phyloP scores from a whole-genome alignment of 495 filamentous ascomycete species.

The Penicillium parvum region DNA sequence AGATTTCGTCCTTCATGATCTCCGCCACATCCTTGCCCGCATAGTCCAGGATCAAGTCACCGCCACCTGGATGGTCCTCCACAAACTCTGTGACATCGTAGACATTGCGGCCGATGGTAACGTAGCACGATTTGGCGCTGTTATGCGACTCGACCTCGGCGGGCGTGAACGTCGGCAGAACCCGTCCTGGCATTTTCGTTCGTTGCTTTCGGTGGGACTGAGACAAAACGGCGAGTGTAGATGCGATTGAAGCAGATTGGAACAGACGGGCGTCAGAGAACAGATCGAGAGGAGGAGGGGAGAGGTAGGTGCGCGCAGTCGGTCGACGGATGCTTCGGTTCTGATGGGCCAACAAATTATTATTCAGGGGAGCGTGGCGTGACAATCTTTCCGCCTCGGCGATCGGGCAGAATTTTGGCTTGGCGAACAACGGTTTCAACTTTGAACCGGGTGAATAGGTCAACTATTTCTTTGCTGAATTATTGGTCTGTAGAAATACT shows the following conservation, averaged over 20 bases:
- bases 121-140: slow-evolving; percentile 80
- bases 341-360: slow-evolving; percentile 12
- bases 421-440: background rate
- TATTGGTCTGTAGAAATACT: no score
- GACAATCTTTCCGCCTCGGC: slow-evolving; percentile 15
- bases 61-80: slow-evolving; percentile 83
- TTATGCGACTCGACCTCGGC: slow-evolving; percentile 80
- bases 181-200: slow-evolving; percentile 47
- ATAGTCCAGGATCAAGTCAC: slow-evolving; percentile 83
- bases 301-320: background rate
- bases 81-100: slow-evolving; percentile 93
- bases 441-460: background rate
- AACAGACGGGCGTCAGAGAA: background rate
- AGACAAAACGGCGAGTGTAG: background rate
- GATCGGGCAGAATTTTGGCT: slow-evolving; percentile 10
- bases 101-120: slow-evolving; percentile 82
- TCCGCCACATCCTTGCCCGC: slow-evolving; percentile 80
- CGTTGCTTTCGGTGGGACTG: background rate
- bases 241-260: background rate
- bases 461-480: no score
- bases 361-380: slow-evolving; percentile 26
- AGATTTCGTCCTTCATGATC: slow-evolving; percentile 78
- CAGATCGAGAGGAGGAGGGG: background rate
- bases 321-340: slow-evolving; percentile 5
- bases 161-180: slow-evolving; percentile 71